Percentiles rank a stretch among this genome's conserved stretches.
Conservation (phyloP, 2,329 filamentous ascomycete species). For the Hymenoscyphus salicellus region DNA sequence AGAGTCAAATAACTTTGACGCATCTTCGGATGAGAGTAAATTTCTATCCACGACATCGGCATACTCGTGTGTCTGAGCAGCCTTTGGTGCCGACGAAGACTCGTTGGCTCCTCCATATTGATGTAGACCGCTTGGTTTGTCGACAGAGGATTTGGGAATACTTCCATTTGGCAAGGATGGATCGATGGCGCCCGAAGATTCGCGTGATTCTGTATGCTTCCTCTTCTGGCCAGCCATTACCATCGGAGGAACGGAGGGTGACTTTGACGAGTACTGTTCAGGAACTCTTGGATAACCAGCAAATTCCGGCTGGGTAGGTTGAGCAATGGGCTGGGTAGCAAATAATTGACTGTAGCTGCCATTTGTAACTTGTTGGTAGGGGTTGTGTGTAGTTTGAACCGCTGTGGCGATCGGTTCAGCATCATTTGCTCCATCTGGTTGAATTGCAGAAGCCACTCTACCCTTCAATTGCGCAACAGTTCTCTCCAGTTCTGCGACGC, state of each 20-base stretch:
- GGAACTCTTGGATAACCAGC: constrained; percentile 28
- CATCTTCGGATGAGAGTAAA: constrained; percentile 54
- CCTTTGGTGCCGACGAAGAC: constrained; percentile 12
- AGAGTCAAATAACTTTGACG: constrained; percentile 52
- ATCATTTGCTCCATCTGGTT: constrained; percentile 11
- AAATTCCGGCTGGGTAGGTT: constrained; percentile 27
- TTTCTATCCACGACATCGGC: constrained; percentile 54
- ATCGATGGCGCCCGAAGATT: constrained; percentile 8
- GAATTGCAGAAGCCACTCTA: constrained; percentile 35
- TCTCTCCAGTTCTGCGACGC: constrained; percentile 44
- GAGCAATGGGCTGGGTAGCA: constrained; percentile 22
- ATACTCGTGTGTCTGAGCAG: constrained; percentile 32
- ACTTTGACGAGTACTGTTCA: constrained; percentile 26
- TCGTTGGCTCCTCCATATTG: background rate
- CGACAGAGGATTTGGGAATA: constrained; percentile 5
- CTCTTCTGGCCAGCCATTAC: constrained; percentile 34
- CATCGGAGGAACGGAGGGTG: constrained; percentile 31
- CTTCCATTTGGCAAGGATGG: constrained; percentile 6
- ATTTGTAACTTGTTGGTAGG: constrained; percentile 37
- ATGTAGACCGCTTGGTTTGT: constrained; percentile 6
- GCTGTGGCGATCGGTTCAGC: constrained; percentile 10
- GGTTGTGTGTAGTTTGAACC: constrained; percentile 18
- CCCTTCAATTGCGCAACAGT: constrained; percentile 43
- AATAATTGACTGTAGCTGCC: constrained; percentile 30
- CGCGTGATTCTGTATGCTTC: constrained; percentile 32